Evolutionary conservation across 1,139 yeast species (phyloP).

Genomic region (Nakaseomyces uthaithaninus): DNA sequence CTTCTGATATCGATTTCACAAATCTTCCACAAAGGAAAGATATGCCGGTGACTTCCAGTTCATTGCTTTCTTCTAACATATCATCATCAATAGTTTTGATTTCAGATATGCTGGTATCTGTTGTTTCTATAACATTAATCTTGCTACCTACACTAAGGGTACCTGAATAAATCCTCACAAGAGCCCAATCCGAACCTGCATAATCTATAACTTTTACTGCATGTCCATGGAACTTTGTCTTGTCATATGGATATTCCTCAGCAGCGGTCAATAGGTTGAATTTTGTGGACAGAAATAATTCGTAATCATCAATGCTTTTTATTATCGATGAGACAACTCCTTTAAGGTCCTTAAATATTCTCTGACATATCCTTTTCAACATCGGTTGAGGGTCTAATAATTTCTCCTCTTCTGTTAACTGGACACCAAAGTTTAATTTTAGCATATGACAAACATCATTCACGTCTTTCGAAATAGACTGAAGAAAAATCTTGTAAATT

Average conservation of each 20-base stretch:
- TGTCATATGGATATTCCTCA: not conserved
- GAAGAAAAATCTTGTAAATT: slow-evolving; percentile 63
- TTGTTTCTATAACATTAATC: slow-evolving; percentile 48
- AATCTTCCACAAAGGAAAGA: slow-evolving; percentile 69
- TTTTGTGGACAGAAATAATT: not conserved
- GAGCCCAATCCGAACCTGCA: slow-evolving; percentile 34
- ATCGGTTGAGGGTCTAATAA: slow-evolving; percentile 52
- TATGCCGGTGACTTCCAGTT: slow-evolving; percentile 39
- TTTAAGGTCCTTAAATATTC: slow-evolving; percentile 46
- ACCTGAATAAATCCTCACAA: slow-evolving; percentile 61
- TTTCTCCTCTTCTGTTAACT: slow-evolving; percentile 36
- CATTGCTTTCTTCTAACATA: slow-evolving; percentile 33
- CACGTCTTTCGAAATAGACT: slow-evolving; percentile 49
- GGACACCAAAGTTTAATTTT: slow-evolving; percentile 41
- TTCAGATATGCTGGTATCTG: not conserved
- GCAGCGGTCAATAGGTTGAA: not conserved
- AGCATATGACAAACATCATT: slow-evolving; percentile 38
- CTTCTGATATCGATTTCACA: slow-evolving; percentile 45
- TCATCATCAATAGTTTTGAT: slow-evolving; percentile 42
- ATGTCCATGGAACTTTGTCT: not conserved
- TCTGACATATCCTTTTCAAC: slow-evolving; percentile 45
- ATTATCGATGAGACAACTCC: slow-evolving; percentile 44
- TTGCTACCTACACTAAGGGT: slow-evolving; percentile 40
- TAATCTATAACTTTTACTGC: slow-evolving; percentile 52
- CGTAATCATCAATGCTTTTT: not conserved